These are phyloP conservation scores for Paracoccidioides lutzii DNA, from an alignment of 2,329 filamentous ascomycete genomes.

Conservation along the genomic window DNA sequence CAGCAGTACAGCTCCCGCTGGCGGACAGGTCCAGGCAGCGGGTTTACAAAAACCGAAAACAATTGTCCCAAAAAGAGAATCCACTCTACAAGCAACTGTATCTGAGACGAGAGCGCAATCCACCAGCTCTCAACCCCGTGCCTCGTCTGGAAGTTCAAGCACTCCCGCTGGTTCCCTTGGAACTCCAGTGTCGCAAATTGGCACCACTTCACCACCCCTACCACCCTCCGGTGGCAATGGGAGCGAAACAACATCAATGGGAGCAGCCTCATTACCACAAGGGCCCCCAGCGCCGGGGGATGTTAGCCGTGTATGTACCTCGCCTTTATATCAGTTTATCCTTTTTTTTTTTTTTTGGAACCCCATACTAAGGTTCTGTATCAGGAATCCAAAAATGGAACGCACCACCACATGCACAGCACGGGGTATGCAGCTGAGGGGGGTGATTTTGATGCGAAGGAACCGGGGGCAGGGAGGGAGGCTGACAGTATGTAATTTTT, in stretches of 20 bases:
- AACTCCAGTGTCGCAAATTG: neutral
- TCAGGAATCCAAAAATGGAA: slow-evolving; percentile 34
- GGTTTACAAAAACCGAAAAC: neutral
- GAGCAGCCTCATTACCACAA: neutral
- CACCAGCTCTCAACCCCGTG: neutral
- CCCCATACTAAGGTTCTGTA: neutral
- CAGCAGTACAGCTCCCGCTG: neutral
- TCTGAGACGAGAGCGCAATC: neutral
- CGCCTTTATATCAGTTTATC: neutral
- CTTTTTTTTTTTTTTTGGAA: neutral
- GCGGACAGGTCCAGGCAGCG: neutral
- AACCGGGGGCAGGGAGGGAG: slow-evolving; percentile 52
- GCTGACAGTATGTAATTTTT: slow-evolving; percentile 44
- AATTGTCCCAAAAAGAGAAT: neutral
- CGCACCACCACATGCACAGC: slow-evolving; percentile 45
- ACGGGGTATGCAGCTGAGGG: slow-evolving; percentile 51
- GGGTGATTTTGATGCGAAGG: slow-evolving; percentile 32
- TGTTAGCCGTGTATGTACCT: neutral
- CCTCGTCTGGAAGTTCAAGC: neutral
- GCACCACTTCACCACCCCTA: neutral
- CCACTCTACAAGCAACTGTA: neutral
- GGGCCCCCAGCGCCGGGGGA: neutral
- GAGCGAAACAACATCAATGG: neutral
- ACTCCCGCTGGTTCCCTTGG: neutral
- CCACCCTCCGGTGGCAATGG: neutral